Evolutionary conservation across 2,329 filamentous ascomycete genomes (phyloP).

Genomic region (Calonectria naviculata): DNA sequence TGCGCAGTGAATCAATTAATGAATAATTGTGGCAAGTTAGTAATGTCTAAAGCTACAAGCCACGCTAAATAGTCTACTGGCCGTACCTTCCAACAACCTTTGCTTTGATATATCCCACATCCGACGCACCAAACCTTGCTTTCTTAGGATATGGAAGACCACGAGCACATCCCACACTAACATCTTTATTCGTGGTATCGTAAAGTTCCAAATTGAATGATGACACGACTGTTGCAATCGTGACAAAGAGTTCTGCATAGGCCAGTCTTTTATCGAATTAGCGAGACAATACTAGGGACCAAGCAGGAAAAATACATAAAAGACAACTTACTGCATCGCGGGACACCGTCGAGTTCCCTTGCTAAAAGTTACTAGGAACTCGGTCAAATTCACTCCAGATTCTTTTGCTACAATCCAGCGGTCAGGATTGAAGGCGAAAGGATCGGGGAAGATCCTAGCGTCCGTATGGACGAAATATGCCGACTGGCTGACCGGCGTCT

Average conservation of each 20-base stretch:
- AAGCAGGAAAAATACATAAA: no score
- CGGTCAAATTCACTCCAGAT: background rate
- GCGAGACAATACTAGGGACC: no score
- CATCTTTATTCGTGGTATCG: background rate
- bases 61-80: background rate
- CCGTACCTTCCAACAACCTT: background rate
- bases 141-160: background rate
- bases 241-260: background rate
- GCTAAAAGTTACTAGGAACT: background rate
- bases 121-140: background rate
- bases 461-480: conserved; percentile 1
- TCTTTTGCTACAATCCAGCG: background rate
- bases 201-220: background rate
- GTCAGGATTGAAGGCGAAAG: background rate
- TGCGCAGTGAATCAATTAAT: no score
- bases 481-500: conserved; percentile 3
- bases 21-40: no score
- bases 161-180: background rate
- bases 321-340: conserved; percentile 8
- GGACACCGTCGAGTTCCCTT: conserved; percentile 1
- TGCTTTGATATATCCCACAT: background rate
- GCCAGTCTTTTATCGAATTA: background rate
- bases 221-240: background rate
- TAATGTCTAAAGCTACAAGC: no score
- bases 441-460: background rate